Percentiles rank a stretch among this genome's conserved stretches.
Conservation (phyloP, 1,284 basidiomycete species). For the Pseudozyma hubeiensis region DNA sequence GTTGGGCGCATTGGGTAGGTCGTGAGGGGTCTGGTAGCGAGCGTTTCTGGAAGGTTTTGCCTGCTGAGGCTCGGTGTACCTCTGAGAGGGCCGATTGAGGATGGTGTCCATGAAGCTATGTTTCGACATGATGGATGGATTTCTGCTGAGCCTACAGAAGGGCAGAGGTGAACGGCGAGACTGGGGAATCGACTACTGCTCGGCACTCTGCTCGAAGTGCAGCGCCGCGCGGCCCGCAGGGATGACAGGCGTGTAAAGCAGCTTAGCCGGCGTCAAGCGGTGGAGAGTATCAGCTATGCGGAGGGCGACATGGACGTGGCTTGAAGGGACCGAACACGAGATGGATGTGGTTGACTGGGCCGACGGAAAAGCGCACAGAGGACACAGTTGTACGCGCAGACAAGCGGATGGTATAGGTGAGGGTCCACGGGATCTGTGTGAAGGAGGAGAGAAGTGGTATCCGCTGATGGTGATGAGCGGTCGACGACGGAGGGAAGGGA, state of each 20-base stretch:
- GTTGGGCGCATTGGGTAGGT: slow-evolving; percentile 59
- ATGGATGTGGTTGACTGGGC: no score
- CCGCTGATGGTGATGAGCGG: no score
- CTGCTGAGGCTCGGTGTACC: slow-evolving; percentile 51
- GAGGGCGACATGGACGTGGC: slow-evolving; percentile 7
- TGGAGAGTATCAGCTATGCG: neutral
- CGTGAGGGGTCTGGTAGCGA: slow-evolving; percentile 34
- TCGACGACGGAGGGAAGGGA: no score
- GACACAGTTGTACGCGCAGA: neutral
- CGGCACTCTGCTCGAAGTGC: neutral
- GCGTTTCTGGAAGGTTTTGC: slow-evolving; percentile 20
- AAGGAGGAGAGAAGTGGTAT: no score
- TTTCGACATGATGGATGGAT: slow-evolving; percentile 51
- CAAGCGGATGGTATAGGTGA: no score
- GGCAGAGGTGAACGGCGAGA: neutral
- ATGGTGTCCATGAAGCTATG: slow-evolving; percentile 63
- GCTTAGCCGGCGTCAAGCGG: neutral
- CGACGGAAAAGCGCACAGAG: neutral
- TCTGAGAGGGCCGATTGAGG: slow-evolving; percentile 66
- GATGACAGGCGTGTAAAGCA: neutral
- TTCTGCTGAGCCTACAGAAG: slow-evolving; percentile 1
- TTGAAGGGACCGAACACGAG: neutral
- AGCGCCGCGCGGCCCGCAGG: neutral
- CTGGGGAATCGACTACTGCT: neutral
- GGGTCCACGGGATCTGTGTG: no score